Percentiles rank a stretch among this genome's conserved stretches.
phyloP scores from a whole-genome alignment of 352 stramenopile species.

The Phytophthora sp. region DNA sequence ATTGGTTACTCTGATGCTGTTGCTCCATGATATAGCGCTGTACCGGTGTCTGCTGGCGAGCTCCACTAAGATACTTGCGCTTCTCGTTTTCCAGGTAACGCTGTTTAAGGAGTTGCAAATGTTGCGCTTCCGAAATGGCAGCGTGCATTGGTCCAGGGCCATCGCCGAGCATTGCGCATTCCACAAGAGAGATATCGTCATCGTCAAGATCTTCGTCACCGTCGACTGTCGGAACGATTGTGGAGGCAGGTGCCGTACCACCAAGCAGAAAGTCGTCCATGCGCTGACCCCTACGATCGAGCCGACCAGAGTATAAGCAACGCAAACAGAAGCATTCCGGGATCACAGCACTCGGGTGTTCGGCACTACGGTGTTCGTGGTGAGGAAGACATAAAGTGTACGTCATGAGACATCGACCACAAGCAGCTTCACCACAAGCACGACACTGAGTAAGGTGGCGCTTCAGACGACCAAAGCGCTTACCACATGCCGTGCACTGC shows the following conservation, averaged over 20 bases:
- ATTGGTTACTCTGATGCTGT: slow-evolving; percentile 32
- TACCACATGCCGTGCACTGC: slow-evolving; percentile 49
- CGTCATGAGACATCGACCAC: slow-evolving; percentile 55
- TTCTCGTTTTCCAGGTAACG: slow-evolving; percentile 47
- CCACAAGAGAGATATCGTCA: slow-evolving; percentile 34
- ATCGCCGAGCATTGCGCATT: slow-evolving; percentile 35
- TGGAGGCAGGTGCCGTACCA: slow-evolving; percentile 14
- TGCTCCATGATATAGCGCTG: slow-evolving; percentile 26
- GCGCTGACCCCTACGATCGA: slow-evolving; percentile 57
- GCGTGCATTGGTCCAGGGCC: slow-evolving; percentile 26
- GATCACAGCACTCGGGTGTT: slow-evolving; percentile 70
- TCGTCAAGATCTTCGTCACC: slow-evolving; percentile 37
- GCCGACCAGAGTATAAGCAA: slow-evolving; percentile 59
- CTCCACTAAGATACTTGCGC: slow-evolving; percentile 41
- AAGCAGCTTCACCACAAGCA: slow-evolving; percentile 59
- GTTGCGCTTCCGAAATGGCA: slow-evolving; percentile 38
- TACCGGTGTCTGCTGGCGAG: slow-evolving; percentile 17
- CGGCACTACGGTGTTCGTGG: slow-evolving; percentile 59
- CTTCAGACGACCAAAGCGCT: slow-evolving; percentile 49
- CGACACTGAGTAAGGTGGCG: slow-evolving; percentile 54
- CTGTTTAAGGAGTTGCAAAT: slow-evolving; percentile 41
- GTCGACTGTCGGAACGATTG: slow-evolving; percentile 30
- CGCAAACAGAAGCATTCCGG: slow-evolving; percentile 71
- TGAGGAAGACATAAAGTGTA: slow-evolving; percentile 64
- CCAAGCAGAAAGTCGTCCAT: slow-evolving; percentile 47